These are phyloP conservation scores for Aspergillus fijiensis DNA, from an alignment of 2,329 filamentous ascomycete species.

Conservation along the genomic window DNA sequence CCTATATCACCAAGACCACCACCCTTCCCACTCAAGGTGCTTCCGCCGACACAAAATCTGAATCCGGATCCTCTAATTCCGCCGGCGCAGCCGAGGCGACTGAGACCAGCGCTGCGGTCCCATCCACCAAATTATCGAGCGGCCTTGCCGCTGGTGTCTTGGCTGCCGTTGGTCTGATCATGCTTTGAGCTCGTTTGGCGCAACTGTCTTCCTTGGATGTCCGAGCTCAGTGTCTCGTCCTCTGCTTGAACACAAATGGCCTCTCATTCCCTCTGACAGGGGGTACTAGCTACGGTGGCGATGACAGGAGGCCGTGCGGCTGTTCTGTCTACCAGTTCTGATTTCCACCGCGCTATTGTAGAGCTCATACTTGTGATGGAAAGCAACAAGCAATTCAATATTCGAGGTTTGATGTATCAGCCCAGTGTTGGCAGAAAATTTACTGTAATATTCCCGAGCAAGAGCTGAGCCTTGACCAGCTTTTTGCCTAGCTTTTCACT, in stretches of 20 bases:
- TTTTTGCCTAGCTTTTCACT: background rate
- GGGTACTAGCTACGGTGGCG: background rate
- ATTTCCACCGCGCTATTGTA: background rate
- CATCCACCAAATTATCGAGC: constrained; percentile 25
- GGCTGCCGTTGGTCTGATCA: constrained; percentile 33
- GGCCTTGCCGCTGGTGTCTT: constrained; percentile 32
- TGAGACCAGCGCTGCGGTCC: constrained; percentile 22
- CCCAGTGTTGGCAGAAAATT: background rate
- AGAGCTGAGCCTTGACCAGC: background rate
- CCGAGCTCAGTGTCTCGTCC: background rate
- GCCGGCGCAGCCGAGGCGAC: constrained; percentile 16
- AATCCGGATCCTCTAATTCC: background rate
- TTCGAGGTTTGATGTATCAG: background rate
- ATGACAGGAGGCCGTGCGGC: background rate
- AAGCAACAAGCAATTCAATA: background rate
- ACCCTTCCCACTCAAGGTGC: constrained; percentile 10
- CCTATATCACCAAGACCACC: constrained; percentile 22
- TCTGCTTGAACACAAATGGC: background rate
- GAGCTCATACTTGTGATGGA: background rate
- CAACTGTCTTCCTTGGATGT: background rate
- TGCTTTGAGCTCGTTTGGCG: constrained; percentile 30
- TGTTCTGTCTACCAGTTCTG: background rate
- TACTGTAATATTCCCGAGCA: background rate
- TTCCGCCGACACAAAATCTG: background rate
- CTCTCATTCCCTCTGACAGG: background rate